A percentile compares a stretch with the other conserved stretches of the same genome.
These are phyloP conservation scores for Candida peoriensis DNA, from an alignment of 805 yeast species.

Conservation along the genomic window DNA sequence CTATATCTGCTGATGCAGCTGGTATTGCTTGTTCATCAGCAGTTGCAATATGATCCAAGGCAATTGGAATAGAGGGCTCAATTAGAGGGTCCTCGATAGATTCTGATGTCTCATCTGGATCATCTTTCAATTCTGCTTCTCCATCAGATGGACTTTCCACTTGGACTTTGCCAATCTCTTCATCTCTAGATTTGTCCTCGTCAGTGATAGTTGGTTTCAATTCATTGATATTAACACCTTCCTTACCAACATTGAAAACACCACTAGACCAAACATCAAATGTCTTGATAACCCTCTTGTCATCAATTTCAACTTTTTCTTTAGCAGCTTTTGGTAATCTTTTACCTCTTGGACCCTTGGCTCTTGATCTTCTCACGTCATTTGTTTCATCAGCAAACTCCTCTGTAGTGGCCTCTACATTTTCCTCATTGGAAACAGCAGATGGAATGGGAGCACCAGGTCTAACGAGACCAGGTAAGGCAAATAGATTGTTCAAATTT, in stretches of 20 bases:
- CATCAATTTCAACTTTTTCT: constrained; percentile 19
- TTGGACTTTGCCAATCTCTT: neutral
- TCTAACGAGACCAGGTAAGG: constrained; percentile 44
- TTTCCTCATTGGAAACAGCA: constrained; percentile 5
- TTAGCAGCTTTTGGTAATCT: constrained; percentile 57
- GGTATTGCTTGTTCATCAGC: too few species aligned
- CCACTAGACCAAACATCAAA: constrained; percentile 20
- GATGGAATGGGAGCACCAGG: constrained; percentile 26
- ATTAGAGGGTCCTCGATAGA: neutral
- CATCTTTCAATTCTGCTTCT: neutral
- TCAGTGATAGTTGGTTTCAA: neutral
- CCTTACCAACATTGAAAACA: constrained; percentile 3
- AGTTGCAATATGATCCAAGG: too few species aligned
- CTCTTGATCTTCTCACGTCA: constrained; percentile 47
- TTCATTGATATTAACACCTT: constrained; percentile 3
- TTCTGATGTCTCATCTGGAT: neutral
- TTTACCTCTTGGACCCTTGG: constrained; percentile 71
- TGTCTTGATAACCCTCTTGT: constrained; percentile 19
- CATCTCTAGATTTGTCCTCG: neutral
- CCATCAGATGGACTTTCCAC: neutral
- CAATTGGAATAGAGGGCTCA: too few species aligned
- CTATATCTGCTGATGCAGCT: too few species aligned
- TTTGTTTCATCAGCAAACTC: constrained; percentile 3
- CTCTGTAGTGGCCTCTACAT: constrained; percentile 1
- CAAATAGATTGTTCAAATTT: constrained; percentile 57